These are phyloP conservation scores for Penicillium sp. DNA, from an alignment of 2,329 filamentous ascomycete species.

Conservation along the genomic window DNA sequence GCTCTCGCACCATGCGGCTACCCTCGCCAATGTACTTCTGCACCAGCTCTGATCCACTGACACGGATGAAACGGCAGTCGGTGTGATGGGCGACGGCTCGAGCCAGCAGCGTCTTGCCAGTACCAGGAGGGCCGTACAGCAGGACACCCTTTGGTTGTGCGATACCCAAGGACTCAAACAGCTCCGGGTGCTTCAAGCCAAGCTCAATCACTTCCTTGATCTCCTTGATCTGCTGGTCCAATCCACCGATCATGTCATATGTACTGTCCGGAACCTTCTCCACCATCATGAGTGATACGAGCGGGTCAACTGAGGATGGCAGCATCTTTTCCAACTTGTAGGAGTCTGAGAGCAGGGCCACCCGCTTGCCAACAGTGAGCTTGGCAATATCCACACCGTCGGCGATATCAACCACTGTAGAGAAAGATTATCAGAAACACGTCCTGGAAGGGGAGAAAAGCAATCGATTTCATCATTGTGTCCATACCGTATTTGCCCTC, in stretches of 20 bases:
- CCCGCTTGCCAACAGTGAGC: constrained; percentile 95
- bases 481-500: constrained; percentile 97
- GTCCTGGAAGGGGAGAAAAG: not conserved
- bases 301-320: constrained; percentile 94
- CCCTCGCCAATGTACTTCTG: constrained; percentile 99
- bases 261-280: constrained; percentile 99
- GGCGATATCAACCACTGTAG: constrained; percentile 86
- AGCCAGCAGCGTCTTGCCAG: constrained; percentile 92
- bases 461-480: not conserved
- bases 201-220: constrained; percentile 99
- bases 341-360: constrained; percentile 92
- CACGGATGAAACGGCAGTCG: constrained; percentile 98
- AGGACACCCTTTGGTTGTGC: constrained; percentile 97
- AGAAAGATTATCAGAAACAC: not conserved
- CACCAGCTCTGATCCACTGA: constrained; percentile 92
- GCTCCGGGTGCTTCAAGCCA: constrained; percentile 94
- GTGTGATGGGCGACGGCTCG: constrained; percentile 97
- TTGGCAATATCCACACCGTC: constrained; percentile 94
- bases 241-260: constrained; percentile 99
- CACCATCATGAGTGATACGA: constrained; percentile 99
- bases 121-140: constrained; percentile 94
- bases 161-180: constrained; percentile 98
- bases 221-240: constrained; percentile 99
- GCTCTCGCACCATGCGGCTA: constrained; percentile 95
- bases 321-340: constrained; percentile 99